These are phyloP conservation scores for Gleditsia sinensis DNA, from an alignment of 306 rosid genomes.

Conservation along the genomic window DNA sequence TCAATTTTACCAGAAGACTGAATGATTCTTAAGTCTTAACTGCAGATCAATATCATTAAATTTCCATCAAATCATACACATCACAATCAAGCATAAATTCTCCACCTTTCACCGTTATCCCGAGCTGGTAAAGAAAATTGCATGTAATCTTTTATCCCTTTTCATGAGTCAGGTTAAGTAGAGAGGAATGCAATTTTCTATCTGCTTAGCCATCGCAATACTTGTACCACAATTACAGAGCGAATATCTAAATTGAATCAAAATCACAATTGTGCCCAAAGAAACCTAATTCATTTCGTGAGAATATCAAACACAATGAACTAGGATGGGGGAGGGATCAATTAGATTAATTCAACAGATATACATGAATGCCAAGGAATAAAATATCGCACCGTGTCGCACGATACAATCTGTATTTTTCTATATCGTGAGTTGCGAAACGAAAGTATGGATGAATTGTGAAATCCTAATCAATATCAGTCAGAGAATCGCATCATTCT, in stretches of 20 bases:
- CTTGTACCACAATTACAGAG: background rate
- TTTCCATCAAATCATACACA: background rate
- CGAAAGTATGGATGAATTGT: background rate
- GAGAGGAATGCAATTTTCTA: background rate
- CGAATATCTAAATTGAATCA: background rate
- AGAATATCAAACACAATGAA: background rate
- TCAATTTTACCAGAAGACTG: background rate
- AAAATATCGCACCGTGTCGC: background rate
- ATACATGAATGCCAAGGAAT: background rate
- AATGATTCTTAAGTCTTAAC: background rate
- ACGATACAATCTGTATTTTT: background rate
- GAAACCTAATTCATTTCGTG: background rate
- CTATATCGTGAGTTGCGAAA: background rate
- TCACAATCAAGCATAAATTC: background rate
- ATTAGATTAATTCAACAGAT: background rate
- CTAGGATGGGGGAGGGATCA: background rate
- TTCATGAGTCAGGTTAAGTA: background rate
- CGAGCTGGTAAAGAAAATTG: background rate
- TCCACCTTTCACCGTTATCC: background rate
- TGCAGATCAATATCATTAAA: background rate
- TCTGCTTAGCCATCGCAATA: background rate
- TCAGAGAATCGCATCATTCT: background rate
- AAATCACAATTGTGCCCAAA: conserved; percentile 9
- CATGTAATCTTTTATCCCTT: background rate
- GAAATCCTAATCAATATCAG: background rate